phyloP scores from a whole-genome alignment of 169 alveolate species.

The Plasmodium gallinaceum region DNA sequence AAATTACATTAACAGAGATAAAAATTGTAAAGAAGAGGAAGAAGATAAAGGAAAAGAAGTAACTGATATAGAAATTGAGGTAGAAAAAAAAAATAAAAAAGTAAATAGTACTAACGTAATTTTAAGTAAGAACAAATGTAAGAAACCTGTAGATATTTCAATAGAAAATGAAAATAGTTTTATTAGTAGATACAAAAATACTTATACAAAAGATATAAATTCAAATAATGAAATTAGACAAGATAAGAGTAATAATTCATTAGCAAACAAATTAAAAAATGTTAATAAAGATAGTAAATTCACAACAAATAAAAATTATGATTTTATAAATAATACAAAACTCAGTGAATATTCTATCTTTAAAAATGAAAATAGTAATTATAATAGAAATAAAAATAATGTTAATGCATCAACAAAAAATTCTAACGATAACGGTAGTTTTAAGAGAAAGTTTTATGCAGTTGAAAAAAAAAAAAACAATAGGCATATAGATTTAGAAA shows the following conservation, averaged over 20 bases:
- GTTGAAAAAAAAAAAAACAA: conserved; percentile 40
- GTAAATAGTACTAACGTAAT: conserved; percentile 16
- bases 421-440: conserved; percentile 12
- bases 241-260: conserved; percentile 10
- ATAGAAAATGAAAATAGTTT: conserved; percentile 27
- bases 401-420: conserved; percentile 6
- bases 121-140: conserved; percentile 25
- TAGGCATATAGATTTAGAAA: conserved; percentile 49
- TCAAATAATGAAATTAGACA: conserved; percentile 26
- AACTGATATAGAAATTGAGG: conserved; percentile 23
- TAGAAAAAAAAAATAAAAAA: neutral
- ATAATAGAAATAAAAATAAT: conserved; percentile 10
- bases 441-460: conserved; percentile 71
- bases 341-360: conserved; percentile 12
- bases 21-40: conserved; percentile 9
- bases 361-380: conserved; percentile 20
- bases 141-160: conserved; percentile 23
- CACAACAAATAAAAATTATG: conserved; percentile 8
- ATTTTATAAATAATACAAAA: conserved; percentile 18
- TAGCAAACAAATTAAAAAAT: neutral
- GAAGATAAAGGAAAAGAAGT: conserved; percentile 10
- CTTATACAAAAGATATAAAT: conserved; percentile 11
- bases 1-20: conserved; percentile 53
- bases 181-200: conserved; percentile 14
- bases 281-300: conserved; percentile 28